Conservation (phyloP, 2,329 filamentous ascomycete genomes). For the Calonectria pauciramosa region DNA sequence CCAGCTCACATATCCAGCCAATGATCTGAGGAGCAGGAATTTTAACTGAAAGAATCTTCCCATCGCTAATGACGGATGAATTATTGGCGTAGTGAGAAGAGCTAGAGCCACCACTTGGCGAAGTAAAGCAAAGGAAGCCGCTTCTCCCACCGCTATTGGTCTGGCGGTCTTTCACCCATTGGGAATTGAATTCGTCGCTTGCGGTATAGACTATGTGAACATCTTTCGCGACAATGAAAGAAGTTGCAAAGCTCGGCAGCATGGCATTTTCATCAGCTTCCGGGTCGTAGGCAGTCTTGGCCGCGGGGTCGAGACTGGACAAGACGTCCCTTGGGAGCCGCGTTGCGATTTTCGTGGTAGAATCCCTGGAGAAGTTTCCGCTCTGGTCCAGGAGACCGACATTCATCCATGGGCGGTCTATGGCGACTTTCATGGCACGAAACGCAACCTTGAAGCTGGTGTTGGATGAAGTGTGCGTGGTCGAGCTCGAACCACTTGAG, state of each 20-base stretch:
- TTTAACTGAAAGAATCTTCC: background rate
- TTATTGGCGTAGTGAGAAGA: background rate
- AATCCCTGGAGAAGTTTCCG: background rate
- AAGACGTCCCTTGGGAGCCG: background rate
- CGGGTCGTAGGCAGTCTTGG: no score
- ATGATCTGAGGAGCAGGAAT: background rate
- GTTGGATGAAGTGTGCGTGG: background rate
- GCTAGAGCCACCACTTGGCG: background rate
- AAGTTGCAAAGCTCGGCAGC: background rate
- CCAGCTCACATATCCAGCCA: background rate
- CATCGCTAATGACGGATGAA: background rate
- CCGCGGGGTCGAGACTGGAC: background rate
- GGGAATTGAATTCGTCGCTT: background rate
- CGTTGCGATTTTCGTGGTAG: background rate
- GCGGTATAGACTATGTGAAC: background rate
- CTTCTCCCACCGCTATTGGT: background rate
- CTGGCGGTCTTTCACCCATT: background rate
- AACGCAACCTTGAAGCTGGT: background rate
- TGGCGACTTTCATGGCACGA: conserved; percentile 9
- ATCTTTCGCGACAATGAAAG: conserved; percentile 8
- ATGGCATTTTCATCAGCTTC: background rate
- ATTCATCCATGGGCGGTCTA: conserved; percentile 7
- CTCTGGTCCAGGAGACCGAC: background rate
- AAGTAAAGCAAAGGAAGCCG: conserved; percentile 8
- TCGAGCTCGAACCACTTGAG: background rate